phyloP scores from a whole-genome alignment of 2,329 filamentous ascomycete species.

The Colletotrichum sp. region DNA sequence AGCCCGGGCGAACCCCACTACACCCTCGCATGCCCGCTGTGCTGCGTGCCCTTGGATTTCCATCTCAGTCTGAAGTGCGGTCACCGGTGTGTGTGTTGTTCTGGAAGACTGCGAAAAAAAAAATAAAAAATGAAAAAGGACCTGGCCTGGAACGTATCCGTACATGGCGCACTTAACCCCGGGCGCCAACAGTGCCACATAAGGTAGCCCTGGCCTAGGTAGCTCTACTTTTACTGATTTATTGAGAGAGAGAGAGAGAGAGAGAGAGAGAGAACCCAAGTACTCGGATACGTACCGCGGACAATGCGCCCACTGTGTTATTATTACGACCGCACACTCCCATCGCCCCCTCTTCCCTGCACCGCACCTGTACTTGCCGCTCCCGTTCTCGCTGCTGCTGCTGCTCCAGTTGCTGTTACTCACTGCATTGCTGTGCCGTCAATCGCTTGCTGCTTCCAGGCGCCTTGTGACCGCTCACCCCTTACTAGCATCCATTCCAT shows the following conservation, averaged over 20 bases:
- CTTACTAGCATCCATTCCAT: not conserved
- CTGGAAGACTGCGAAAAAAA: not conserved
- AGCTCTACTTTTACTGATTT: not conserved
- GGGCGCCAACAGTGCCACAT: not conserved
- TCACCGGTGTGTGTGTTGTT: not conserved
- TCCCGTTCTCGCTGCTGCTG: slow-evolving; percentile 7
- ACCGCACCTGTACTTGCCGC: not conserved
- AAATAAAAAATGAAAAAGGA: not conserved
- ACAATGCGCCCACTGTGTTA: not conserved
- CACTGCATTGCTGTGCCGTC: not conserved
- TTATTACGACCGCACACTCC: not conserved
- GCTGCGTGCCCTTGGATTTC: not conserved
- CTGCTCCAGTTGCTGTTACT: not conserved
- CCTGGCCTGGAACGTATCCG: not conserved
- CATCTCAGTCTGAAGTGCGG: not conserved
- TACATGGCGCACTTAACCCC: not conserved
- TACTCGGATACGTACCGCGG: not conserved
- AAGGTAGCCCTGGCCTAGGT: not conserved
- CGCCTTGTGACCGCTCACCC: slow-evolving; percentile 13
- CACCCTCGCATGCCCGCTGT: slow-evolving; percentile 11
- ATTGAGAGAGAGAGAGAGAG: not conserved
- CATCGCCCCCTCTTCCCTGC: not conserved
- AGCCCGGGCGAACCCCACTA: slow-evolving; percentile 12
- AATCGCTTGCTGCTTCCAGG: not conserved
- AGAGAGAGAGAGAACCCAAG: not conserved